These are phyloP conservation scores for Veloporphyrellus conicus DNA, from an alignment of 1,284 basidiomycete species.

Conservation along the genomic window DNA sequence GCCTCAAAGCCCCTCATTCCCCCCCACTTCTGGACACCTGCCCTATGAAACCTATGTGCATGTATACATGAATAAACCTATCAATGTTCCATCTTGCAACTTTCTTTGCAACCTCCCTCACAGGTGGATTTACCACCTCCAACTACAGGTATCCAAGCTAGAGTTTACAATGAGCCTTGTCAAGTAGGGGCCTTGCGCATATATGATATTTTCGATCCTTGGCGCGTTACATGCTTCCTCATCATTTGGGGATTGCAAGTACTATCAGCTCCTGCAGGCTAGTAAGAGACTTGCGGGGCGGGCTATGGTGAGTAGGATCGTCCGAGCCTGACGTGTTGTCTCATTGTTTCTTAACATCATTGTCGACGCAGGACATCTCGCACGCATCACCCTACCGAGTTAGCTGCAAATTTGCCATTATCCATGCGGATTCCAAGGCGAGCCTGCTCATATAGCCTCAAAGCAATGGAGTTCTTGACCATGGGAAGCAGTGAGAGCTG, in stretches of 20 bases:
- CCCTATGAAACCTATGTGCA: too few relatives aligned
- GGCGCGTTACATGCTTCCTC: too few relatives aligned
- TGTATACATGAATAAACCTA: too few relatives aligned
- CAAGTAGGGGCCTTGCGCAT: too few relatives aligned
- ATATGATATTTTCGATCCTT: too few relatives aligned
- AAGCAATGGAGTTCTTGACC: slow-evolving; percentile 91
- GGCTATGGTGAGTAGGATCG: slow-evolving; percentile 68
- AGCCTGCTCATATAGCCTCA: slow-evolving; percentile 92
- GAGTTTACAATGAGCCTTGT: too few relatives aligned
- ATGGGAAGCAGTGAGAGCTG: slow-evolving; percentile 86
- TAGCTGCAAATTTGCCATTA: slow-evolving; percentile 96
- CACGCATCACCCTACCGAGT: slow-evolving; percentile 96
- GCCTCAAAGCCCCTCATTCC: too few relatives aligned
- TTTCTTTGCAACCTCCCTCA: too few relatives aligned
- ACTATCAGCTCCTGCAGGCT: slow-evolving; percentile 91
- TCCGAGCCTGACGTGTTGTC: neutral
- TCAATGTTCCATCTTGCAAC: too few relatives aligned
- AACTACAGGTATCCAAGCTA: too few relatives aligned
- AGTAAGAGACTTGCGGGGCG: slow-evolving; percentile 89
- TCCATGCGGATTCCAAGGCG: slow-evolving; percentile 87
- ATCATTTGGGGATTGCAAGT: slow-evolving; percentile 91
- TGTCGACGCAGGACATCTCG: slow-evolving; percentile 79
- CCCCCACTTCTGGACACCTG: too few relatives aligned
- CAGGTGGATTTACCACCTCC: too few relatives aligned
- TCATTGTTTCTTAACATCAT: slow-evolving; percentile 77